A percentile compares a stretch with the other conserved stretches of the same genome.
These are phyloP conservation scores for Triticum aestivum DNA, from an alignment of 176 grass and related monocot genomes.

Conservation along the genomic window IWGSC_CS_RefSeq_v2.1 NC_057801.1:683795752-683796251, in stretches of 20 bases:
- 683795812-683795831: constrained; percentile 38
- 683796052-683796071: constrained; percentile 89
- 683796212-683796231: constrained; percentile 47
- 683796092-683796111: constrained; percentile 94
- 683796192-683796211: constrained; percentile 60
- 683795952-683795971: constrained; percentile 84
- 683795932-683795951: constrained; percentile 63
- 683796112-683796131: constrained; percentile 50
- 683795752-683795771: constrained; percentile 40
- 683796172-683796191: constrained; percentile 79
- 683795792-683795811: constrained; percentile 71
- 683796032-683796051: constrained; percentile 24
- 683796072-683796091: constrained; percentile 96
- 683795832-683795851: constrained; percentile 52
- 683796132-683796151: constrained; percentile 70
- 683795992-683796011: constrained; percentile 54
- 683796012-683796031: background rate
- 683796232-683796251: constrained; percentile 63
- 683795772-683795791: constrained; percentile 62
- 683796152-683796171: constrained; percentile 92
- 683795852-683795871: constrained; percentile 56
- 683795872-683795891: constrained; percentile 1
- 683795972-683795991: constrained; percentile 84
- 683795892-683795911: constrained; percentile 46
- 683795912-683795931: constrained; percentile 72